phyloP scores from a whole-genome alignment of 2,329 filamentous ascomycete species.

The Pestalotiopsis sp. region DNA sequence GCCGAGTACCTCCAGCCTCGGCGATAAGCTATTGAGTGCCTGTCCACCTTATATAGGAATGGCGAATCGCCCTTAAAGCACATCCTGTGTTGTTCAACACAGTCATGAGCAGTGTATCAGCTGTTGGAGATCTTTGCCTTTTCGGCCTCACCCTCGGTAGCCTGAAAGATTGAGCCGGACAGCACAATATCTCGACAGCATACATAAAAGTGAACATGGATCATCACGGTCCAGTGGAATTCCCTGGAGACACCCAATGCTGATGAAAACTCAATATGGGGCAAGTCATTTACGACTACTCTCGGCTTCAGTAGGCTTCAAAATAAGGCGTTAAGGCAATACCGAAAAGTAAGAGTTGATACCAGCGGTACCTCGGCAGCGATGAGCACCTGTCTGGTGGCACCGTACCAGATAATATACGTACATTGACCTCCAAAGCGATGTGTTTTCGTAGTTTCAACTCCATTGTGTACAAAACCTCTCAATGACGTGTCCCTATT shows the following conservation, averaged over 20 bases:
- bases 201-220: no score
- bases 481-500: no score
- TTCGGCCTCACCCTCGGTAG: no score
- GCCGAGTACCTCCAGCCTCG: conserved; percentile 51
- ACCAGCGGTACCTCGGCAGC: not conserved
- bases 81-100: no score
- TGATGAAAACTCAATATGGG: not conserved
- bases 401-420: not conserved
- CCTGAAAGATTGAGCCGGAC: no score
- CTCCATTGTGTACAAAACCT: no score
- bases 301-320: not conserved
- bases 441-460: no score
- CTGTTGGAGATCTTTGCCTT: no score
- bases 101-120: no score
- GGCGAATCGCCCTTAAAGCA: not conserved
- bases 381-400: not conserved
- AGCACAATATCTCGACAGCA: no score
- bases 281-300: not conserved
- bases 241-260: no score
- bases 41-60: not conserved
- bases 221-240: no score
- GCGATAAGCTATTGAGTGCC: conserved; percentile 20
- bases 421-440: not conserved
- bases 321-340: not conserved
- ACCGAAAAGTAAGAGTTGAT: not conserved